Evolutionary conservation across 2,329 filamentous ascomycete genomes (phyloP).

Genomic region (Penicillium sp.): DNA sequence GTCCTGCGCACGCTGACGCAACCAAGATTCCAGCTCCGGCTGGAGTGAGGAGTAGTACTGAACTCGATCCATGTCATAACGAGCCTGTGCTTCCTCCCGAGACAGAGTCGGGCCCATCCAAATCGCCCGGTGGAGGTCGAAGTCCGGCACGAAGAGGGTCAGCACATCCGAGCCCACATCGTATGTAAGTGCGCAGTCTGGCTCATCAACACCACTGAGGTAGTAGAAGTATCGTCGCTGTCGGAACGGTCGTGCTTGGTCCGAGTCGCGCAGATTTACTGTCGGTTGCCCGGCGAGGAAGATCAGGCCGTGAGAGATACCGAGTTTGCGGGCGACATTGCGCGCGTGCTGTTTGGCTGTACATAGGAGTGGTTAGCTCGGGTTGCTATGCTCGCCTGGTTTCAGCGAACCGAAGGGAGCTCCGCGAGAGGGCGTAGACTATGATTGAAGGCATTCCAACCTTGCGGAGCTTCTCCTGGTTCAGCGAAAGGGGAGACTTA

Average conservation of each 20-base stretch:
- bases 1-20: conserved; percentile 20
- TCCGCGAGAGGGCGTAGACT: conserved; percentile 2
- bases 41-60: conserved; percentile 51
- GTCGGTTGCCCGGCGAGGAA: conserved; percentile 52
- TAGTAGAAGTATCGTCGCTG: conserved; percentile 61
- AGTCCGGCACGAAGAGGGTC: conserved; percentile 67
- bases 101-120: conserved; percentile 42
- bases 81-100: conserved; percentile 53
- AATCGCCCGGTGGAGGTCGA: conserved; percentile 49
- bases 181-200: conserved; percentile 55
- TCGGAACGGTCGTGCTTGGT: conserved; percentile 53
- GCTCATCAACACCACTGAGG: conserved; percentile 50
- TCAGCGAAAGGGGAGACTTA: conserved; percentile 17
- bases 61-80: conserved; percentile 67
- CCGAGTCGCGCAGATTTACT: conserved; percentile 53
- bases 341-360: conserved; percentile 49
- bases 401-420: not conserved
- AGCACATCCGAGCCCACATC: conserved; percentile 57
- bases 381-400: conserved; percentile 5
- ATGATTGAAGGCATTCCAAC: not conserved
- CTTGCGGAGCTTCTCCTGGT: conserved; percentile 3
- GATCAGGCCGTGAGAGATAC: conserved; percentile 47
- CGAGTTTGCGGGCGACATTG: conserved; percentile 42
- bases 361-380: conserved; percentile 6
- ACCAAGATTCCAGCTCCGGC: conserved; percentile 47